phyloP scores from a whole-genome alignment of 805 yeast genomes.

The Myxozyma monticola region DNA sequence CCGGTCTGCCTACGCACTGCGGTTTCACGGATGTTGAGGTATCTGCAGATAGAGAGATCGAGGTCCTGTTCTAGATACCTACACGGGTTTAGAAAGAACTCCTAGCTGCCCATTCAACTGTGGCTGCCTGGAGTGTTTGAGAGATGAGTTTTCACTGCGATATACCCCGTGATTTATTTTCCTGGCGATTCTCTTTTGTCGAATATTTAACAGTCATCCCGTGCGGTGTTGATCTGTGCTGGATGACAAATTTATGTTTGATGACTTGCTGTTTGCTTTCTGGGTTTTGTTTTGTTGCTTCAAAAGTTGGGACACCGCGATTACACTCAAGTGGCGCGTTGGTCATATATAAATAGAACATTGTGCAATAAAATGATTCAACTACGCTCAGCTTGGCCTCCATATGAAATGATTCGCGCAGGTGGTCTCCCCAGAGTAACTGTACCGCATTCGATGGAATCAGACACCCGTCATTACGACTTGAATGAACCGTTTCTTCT shows the following conservation, averaged over 20 bases:
- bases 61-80: constrained; percentile 69
- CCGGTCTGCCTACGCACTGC: constrained; percentile 93
- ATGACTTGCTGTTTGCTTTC: background rate
- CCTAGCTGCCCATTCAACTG: constrained; percentile 21
- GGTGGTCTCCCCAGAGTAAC: too few species aligned
- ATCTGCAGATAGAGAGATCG: constrained; percentile 84
- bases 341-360: background rate
- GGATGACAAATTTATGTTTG: background rate
- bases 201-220: too few species aligned
- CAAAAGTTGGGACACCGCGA: constrained; percentile 26
- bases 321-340: constrained; percentile 33
- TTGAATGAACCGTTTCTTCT: too few species aligned
- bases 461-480: too few species aligned
- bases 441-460: too few species aligned
- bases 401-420: too few species aligned
- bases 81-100: background rate
- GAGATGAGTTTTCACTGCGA: background rate
- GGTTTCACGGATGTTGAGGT: constrained; percentile 98
- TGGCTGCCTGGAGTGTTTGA: constrained; percentile 1
- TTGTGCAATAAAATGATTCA: background rate
- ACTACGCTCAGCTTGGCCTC: too few species aligned
- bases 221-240: background rate
- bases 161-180: too few species aligned
- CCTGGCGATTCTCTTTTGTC: too few species aligned
- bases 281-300: background rate